Base-by-base conservation (phyloP, 257 asterid species). In the Gentiana macrophylla region DNA sequence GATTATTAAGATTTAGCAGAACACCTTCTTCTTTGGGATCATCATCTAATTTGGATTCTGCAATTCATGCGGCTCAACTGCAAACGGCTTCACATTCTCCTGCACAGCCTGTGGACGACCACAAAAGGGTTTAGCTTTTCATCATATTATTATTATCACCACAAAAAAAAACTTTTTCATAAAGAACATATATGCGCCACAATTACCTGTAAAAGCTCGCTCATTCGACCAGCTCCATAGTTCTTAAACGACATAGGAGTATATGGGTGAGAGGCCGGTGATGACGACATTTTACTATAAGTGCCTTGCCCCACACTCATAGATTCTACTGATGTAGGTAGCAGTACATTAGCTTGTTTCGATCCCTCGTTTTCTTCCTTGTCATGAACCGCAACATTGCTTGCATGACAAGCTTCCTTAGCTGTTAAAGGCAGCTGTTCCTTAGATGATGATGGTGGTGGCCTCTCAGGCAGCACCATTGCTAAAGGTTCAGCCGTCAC, bases 151-250 rank as follows among this genome's bases (percentile, higher is more conserved):
- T 24, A 24, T 24, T 24, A 24, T 24, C 24, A 24, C 24, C 24
- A 24, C 24, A 24, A 24, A 24, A 24, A 24, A 24, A 24, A 24
- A 24, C 24, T 24, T 24, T 24, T 24, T 24, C 24, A 24, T 24
- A 24, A 24, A 24, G 24, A 24, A 24, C 24, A 24, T n/a, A n/a
- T n/a, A n/a, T 0, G 24, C 0, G 24, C 24, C 24, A 24, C 24
- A 24, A 24, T 68, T 62, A 88, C 97, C 92, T 84, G 86, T 61
- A 92, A 72, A 58, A 92, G 95, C 76, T 87, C 96, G 13, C 94
- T 79, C 97, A 92, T 87, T 59, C 84, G 84, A 62, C 98, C 95
- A n/a, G 81, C 41, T 35, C 80, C 86, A 56, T 62, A 77, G 54
- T 36, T 68, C 76, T 68, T 75, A 63, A 70, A 61, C 11, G 86